Evolutionary conservation across 2,329 filamentous ascomycete genomes (phyloP).

Genomic region (Thelonectria rubi): DNA sequence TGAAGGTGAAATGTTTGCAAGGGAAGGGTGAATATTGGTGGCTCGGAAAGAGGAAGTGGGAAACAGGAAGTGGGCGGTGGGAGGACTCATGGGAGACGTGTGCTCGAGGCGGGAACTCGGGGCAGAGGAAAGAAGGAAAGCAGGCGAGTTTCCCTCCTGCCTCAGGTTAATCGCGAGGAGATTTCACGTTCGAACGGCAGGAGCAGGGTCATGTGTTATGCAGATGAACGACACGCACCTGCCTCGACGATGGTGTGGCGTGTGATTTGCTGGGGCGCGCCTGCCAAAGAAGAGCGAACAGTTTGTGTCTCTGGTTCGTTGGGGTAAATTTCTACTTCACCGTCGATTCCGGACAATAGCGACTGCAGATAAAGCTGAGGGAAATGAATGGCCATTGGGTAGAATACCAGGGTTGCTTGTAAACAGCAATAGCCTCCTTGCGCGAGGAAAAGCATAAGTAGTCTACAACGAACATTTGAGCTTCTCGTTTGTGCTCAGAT

Average conservation of each 20-base stretch:
- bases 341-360: background rate
- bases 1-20: conserved; percentile 1
- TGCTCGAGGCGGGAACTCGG: background rate
- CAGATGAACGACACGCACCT: conserved; percentile 10
- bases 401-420: too few relatives aligned
- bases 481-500: too few relatives aligned
- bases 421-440: too few relatives aligned
- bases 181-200: conserved; percentile 6
- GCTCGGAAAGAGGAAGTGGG: background rate
- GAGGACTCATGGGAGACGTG: background rate
- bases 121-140: conserved; percentile 3
- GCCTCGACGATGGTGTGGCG: background rate
- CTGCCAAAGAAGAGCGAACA: background rate
- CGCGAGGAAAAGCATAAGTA: too few relatives aligned
- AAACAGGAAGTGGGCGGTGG: background rate
- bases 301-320: background rate
- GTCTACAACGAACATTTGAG: too few relatives aligned
- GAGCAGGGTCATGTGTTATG: conserved; percentile 3
- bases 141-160: conserved; percentile 1
- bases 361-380: background rate
- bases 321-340: background rate
- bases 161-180: conserved; percentile 9
- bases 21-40: background rate
- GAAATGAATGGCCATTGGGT: background rate
- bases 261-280: background rate